A percentile compares a stretch with the other conserved stretches of the same genome.
These are phyloP conservation scores for Astrocystis sublimbata DNA, from an alignment of 495 filamentous ascomycete species.

Conservation along the genomic window DNA sequence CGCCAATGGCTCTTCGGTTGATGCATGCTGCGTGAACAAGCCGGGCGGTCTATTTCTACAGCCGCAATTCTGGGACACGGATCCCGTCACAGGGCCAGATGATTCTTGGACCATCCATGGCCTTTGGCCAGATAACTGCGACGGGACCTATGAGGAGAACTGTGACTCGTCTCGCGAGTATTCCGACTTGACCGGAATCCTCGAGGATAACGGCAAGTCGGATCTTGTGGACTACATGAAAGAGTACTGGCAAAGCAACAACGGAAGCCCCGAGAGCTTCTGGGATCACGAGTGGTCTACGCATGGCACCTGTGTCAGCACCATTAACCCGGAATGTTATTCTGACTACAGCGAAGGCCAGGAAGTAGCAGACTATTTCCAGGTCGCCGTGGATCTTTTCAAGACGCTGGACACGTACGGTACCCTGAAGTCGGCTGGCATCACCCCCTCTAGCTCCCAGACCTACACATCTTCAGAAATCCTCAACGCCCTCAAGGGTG, in stretches of 20 bases:
- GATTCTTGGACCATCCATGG: conserved; percentile 85
- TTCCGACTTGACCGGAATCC: conserved; percentile 58
- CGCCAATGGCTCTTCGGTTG: conserved; percentile 22
- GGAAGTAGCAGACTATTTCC: conserved; percentile 60
- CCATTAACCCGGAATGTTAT: conserved; percentile 70
- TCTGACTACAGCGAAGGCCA: conserved; percentile 52
- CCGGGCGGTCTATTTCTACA: conserved; percentile 73
- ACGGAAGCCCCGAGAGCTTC: conserved; percentile 59
- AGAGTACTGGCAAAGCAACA: conserved; percentile 64
- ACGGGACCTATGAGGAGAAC: conserved; percentile 68
- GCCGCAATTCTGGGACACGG: conserved; percentile 84
- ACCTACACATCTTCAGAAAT: conserved; percentile 66
- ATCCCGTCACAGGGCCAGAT: conserved; percentile 66
- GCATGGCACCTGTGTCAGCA: conserved; percentile 69
- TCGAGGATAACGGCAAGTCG: conserved; percentile 23
- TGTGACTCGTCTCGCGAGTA: conserved; percentile 67
- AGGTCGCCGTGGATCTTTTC: conserved; percentile 56
- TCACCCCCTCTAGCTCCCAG: conserved; percentile 56
- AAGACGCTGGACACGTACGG: conserved; percentile 50
- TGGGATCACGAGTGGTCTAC: conserved; percentile 87
- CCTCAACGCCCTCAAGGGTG: conserved; percentile 55
- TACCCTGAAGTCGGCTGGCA: conserved; percentile 60
- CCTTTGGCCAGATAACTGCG: conserved; percentile 79
- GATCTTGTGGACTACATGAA: conserved; percentile 67
- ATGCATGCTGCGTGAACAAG: conserved; percentile 76